A percentile compares a stretch with the other conserved stretches of the same genome.
Evolutionary conservation across 2,329 filamentous ascomycete species (phyloP).

Genomic region (Aureobasidium melanogenum): DNA sequence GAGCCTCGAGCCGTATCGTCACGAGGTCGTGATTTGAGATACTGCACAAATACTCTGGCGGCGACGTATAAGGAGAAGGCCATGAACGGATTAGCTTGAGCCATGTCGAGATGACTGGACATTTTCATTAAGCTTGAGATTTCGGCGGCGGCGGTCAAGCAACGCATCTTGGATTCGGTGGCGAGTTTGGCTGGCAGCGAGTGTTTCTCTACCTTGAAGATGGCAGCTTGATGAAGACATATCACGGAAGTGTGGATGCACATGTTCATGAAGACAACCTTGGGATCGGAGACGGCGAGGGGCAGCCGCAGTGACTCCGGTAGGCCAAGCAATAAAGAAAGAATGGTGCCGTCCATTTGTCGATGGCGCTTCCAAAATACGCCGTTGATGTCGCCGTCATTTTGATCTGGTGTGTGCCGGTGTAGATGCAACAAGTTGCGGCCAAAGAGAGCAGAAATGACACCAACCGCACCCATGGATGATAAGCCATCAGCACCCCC

Average conservation of each 20-base stretch:
- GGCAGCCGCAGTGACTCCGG: slow-evolving; percentile 74
- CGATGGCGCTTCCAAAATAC: slow-evolving; percentile 94
- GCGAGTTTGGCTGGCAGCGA: slow-evolving; percentile 66
- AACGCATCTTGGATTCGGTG: slow-evolving; percentile 84
- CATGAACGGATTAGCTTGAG: slow-evolving; percentile 91
- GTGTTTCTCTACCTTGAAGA: slow-evolving; percentile 93
- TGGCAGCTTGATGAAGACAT: slow-evolving; percentile 94
- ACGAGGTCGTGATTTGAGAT: slow-evolving; percentile 85
- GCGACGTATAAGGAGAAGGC: slow-evolving; percentile 96
- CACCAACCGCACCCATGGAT: slow-evolving; percentile 66
- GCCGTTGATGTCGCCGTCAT: slow-evolving; percentile 81
- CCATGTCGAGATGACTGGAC: slow-evolving; percentile 82
- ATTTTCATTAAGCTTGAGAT: slow-evolving; percentile 93
- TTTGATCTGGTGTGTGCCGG: slow-evolving; percentile 56
- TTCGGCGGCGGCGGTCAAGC: slow-evolving; percentile 86
- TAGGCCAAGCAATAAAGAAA: slow-evolving; percentile 78
- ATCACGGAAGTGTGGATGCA: slow-evolving; percentile 94
- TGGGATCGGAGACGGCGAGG: slow-evolving; percentile 63
- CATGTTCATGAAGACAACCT: slow-evolving; percentile 92
- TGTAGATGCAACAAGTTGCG: slow-evolving; percentile 87
- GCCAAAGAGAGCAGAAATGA: slow-evolving; percentile 85
- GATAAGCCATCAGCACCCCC: slow-evolving; percentile 67
- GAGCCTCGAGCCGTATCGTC: slow-evolving; percentile 72
- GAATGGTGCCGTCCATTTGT: slow-evolving; percentile 77
- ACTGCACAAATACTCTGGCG: slow-evolving; percentile 89